Base-by-base conservation (phyloP, 345 rosid species). In the Gossypium herbaceum region DNA sequence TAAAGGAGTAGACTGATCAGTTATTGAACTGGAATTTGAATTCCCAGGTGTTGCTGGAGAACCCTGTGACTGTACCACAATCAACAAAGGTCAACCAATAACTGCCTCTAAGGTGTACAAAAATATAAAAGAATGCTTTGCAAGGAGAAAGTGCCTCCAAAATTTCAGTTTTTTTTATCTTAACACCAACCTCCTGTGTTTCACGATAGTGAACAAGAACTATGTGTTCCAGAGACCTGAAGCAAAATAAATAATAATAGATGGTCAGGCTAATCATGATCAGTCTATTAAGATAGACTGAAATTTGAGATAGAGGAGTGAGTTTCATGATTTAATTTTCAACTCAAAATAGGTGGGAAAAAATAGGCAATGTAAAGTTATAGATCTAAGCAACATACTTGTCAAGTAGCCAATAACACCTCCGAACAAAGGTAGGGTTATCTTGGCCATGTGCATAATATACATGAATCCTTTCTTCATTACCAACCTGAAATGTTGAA, bases 131-230 rank as follows among this genome's bases (percentile, higher is more conserved):
- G 34, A 71, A 17, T 39, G 16, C 8, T 71, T 20, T 24, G 12
- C 7, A 9, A 43, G 54, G 55, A 72, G 65, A 44, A 12, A 41
- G 22, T 25, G 55, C 66, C 56, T 15, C 67, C 41, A 41, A 60
- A n/a, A 59, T 45, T 24, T 27, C 39, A 59, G 43, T 59, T 44
- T 58, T 9, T 73, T 20, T 12, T 22, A 55, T 50, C 51, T 48
- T 7, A 73, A 64, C 72, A 84, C 92, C 72, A 81, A 95, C 99
- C 99, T 93, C 99, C 71, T 81, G 90, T 68, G 97, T 95, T 76
- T 93, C 97, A 62, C 99, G 99, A 78, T 95, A 95, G 80, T 95
- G 99, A 73, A 95, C 99, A 72, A 95, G 99, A 79, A 95, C 99
- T 24, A 90, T 86, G 81, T 95, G 91, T 74, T 95, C 99, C 68